phyloP scores from a whole-genome alignment of 2,329 filamentous ascomycete species.

The Alternaria novae-zelandiae region DNA sequence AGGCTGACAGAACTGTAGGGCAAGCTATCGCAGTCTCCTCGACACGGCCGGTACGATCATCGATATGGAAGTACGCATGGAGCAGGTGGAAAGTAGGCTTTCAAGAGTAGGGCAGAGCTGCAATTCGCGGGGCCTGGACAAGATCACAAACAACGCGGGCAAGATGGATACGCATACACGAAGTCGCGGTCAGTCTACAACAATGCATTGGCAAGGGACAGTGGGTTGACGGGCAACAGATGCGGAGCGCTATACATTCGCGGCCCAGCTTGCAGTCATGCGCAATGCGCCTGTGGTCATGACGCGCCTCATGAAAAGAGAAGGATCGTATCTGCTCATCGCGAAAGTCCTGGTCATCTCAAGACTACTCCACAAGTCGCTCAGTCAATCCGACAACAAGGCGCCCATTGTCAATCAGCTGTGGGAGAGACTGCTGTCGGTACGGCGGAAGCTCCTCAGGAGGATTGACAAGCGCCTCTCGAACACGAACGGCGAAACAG shows the following conservation, averaged over 20 bases:
- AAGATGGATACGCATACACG: conserved; percentile 56
- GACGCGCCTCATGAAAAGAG: conserved; percentile 59
- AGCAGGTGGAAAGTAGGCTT: conserved; percentile 73
- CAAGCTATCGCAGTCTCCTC: conserved; percentile 84
- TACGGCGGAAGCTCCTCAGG: conserved; percentile 70
- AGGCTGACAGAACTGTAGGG: conserved; percentile 48
- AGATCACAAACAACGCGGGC: conserved; percentile 65
- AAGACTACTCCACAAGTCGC: conserved; percentile 74
- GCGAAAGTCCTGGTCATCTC: conserved; percentile 75
- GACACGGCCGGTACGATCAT: conserved; percentile 95
- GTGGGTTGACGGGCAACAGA: conserved; percentile 43
- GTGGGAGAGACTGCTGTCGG: conserved; percentile 66
- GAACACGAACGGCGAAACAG: conserved; percentile 46
- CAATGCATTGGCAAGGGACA: not conserved
- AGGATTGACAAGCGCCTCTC: conserved; percentile 64
- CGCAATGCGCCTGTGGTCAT: conserved; percentile 62
- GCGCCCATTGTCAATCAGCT: conserved; percentile 66
- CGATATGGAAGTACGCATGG: conserved; percentile 81
- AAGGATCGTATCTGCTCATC: conserved; percentile 60
- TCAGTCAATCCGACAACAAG: conserved; percentile 61
- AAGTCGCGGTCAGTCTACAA: conserved; percentile 46
- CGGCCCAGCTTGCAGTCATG: conserved; percentile 64
- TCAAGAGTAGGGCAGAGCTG: conserved; percentile 77
- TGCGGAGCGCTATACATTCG: conserved; percentile 55
- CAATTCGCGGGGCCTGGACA: conserved; percentile 72